These are phyloP conservation scores for Gonium pectorale DNA, from an alignment of 139 green algal species.

Conservation along the genomic window DNA sequence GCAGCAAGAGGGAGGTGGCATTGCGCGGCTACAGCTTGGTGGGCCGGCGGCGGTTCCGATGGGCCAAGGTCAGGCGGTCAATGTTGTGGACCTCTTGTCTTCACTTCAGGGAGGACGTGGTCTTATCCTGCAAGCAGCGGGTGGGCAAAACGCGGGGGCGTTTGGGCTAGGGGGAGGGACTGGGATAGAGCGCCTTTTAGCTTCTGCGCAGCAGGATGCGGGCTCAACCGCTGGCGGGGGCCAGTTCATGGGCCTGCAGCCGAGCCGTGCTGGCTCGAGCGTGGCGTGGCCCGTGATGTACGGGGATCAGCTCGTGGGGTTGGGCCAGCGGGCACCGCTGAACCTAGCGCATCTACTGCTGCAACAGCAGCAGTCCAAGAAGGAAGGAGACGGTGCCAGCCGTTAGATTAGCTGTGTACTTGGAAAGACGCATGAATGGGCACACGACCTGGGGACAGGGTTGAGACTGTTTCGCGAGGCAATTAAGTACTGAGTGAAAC, in stretches of 20 bases:
- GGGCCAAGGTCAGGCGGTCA: neutral
- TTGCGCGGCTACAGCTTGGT: neutral
- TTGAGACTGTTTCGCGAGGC: too few relatives aligned
- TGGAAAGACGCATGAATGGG: too few relatives aligned
- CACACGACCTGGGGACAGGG: too few relatives aligned
- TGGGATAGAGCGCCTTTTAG: neutral
- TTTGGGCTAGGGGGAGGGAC: neutral
- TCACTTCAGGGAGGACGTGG: slow-evolving; percentile 5
- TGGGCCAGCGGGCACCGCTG: neutral
- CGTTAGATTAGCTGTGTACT: too few relatives aligned
- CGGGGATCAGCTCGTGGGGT: neutral
- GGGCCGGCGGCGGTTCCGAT: neutral
- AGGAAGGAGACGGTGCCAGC: too few relatives aligned
- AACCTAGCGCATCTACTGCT: neutral
- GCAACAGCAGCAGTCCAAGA: slow-evolving; percentile 16
- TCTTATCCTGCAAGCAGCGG: neutral
- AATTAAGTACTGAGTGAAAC: too few relatives aligned
- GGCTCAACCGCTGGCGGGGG: neutral
- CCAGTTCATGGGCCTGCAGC: slow-evolving; percentile 19
- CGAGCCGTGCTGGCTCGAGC: neutral
- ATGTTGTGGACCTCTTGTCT: neutral
- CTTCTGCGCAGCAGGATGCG: neutral
- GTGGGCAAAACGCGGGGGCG: neutral
- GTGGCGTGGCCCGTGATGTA: neutral
- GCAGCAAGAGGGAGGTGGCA: neutral